Evolutionary conservation across 768 basidiomycete species (phyloP), one percentile per base, ranked within the genome.

Genomic region (Suillus bovinus): DNA sequence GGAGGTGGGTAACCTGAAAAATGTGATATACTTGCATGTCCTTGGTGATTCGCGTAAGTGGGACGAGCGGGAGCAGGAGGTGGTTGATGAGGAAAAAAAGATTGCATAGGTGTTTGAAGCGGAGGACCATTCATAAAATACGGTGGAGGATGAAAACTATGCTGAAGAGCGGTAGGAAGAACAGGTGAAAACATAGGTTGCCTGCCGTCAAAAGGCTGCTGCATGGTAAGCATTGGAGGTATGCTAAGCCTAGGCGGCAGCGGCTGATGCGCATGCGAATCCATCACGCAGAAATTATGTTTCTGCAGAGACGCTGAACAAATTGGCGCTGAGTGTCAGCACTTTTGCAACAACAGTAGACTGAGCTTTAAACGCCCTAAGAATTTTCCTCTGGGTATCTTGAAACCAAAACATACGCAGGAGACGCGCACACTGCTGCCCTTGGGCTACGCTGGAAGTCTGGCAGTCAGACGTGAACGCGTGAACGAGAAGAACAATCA

Each of bases 91-190:
- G 78, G 76, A 64, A 89, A 90, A 75, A 86, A 89, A 27, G 84
- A 72, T 70, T 91, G 90, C 79, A 91, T 86, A 50, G 90, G 90
- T 5, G 89, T 90, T 70, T 89, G 90, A 57, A 90, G 75, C 54
- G 83, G 66, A 61, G 76, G 71, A 44, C 63, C 80, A 61, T 68
- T 74, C 64, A 79, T 74, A 38, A 83, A 83, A 64, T 82, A 84
- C 0, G 67, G 70, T 1, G 81, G 72, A 0, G 87, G 84, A 64
- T 84, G 86, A 74, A 84, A 86, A 47, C 81, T 75, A 29, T 82
- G 82, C 67, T 85, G 85, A 27, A 88, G 65, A 58, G 83, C 77
- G 0, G 88, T 84, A 39, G 86, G 88, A 46, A 89, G 74, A 49
- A 81, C 84, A 8, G 90, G 88, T 7, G 90, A 89, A 72, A 80